Base-by-base conservation (phyloP, 192 early-diverging fungal genomes). In the Backusella psychrophila region DNA sequence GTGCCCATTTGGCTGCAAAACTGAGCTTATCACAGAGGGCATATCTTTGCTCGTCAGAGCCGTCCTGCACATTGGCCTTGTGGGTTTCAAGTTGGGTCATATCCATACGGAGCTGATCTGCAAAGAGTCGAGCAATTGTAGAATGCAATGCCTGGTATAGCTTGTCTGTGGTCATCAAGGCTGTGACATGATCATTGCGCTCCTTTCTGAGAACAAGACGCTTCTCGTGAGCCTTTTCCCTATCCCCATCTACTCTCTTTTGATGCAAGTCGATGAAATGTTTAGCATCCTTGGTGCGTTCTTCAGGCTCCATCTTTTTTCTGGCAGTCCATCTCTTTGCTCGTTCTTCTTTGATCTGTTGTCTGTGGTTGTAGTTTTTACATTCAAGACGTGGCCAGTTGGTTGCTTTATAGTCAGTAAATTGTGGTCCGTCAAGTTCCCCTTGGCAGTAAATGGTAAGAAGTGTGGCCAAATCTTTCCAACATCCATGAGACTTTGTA, bases 1-100 rank as follows among this genome's bases (percentile, higher is more conserved):
- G 84, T 29, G 79, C 82, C 84, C 84, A 85, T 31, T 85, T 85
- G 6, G 81, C 81, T 19, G 81, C 84, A 15, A 83, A 56, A 70
- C 72, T 81, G 26, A 44, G 31, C 46, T 19, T 74, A 7, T 39
- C 59, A 6, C 41, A 29, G 15, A 78, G 49, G 4, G 63, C 72
- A 26, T 78, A 73, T 9, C 14, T 59, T 21, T 26, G 31, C 11
- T 39, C n/a, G 4, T 35, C 19, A 34, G 35, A 11, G 1, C 34
- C 66, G 3, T 19, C 65, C 6, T 29, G 35, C 3, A 35, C n/a
- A 9, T 8, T 17, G 1, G 1, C 2, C 33, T 73, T 31, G 26
- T 78, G 69, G 11, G 56, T 76, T 1, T 56, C 15, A 4, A 29
- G 2, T 35, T 69, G 56, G 3, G 66, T n/a, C 4, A 73, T 75